phyloP scores from a whole-genome alignment of 768 basidiomycete species.

The Cyclocybe aegerita region DNA sequence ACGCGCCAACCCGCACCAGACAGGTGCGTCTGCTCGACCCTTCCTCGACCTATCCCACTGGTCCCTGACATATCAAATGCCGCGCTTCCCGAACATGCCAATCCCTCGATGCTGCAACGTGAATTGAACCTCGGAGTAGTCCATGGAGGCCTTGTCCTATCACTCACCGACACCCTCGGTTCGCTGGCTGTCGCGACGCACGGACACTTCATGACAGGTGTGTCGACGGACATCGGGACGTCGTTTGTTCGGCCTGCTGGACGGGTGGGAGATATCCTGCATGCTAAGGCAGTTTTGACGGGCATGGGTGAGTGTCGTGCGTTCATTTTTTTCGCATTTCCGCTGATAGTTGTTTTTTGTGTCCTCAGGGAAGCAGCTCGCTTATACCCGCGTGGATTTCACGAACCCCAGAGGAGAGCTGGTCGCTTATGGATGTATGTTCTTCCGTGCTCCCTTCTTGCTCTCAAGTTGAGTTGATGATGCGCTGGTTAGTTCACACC shows the following conservation, averaged over 20 bases:
- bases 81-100: neutral
- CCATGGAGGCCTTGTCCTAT: constrained; percentile 80
- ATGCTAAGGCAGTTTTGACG: constrained; percentile 63
- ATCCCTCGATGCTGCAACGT: neutral
- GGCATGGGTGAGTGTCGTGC: constrained; percentile 54
- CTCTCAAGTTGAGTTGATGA: neutral
- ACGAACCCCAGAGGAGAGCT: constrained; percentile 60
- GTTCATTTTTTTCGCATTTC: neutral
- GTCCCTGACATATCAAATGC: neutral
- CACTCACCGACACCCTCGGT: constrained; percentile 82
- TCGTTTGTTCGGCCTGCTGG: constrained; percentile 81
- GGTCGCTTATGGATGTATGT: constrained; percentile 76
- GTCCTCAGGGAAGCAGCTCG: constrained; percentile 68
- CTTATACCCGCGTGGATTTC: constrained; percentile 82
- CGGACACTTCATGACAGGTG: constrained; percentile 86
- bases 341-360: neutral
- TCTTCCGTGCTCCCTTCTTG: neutral
- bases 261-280: constrained; percentile 63
- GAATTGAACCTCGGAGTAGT: constrained; percentile 33
- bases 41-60: too few species aligned
- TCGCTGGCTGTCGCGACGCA: constrained; percentile 81
- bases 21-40: constrained; percentile 26
- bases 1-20: constrained; percentile 23
- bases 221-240: constrained; percentile 79
- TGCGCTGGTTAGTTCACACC: constrained; percentile 61